Evolutionary conservation across 75 land plant genomes (phyloP), one percentile per base, ranked within the genome.

Genomic region (Cunninghamia lanceolata): DNA sequence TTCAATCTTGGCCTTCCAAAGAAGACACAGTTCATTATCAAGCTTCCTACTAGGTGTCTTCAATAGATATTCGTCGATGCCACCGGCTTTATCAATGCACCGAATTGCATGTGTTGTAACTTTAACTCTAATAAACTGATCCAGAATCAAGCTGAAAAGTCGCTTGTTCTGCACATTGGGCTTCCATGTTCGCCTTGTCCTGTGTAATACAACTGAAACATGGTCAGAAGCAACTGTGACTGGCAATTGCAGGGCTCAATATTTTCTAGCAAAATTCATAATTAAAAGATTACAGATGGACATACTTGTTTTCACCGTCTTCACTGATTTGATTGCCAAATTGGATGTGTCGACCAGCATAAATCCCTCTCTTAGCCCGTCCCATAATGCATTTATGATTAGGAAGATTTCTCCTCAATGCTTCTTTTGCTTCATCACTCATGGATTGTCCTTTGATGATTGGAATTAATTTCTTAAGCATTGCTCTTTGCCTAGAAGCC

Each of bases 91-190:
- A 88, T 98, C 99, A 13, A 98, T 96, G 92, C 97, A 95, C 15
- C 96, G 91, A 1, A 98, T 88, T 4, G 99, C 99, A 91, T 96
- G 96, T 42, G 93, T 98, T 8, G 97, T 98, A 53, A 95, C 94
- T 79, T 94, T 94, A 53, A 96, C 86, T 32, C 93, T 90, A 63
- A 98, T 96, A 87, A 92, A 90, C 13, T 91, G 88, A 82, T 95
- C 96, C 16, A 92, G 70, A 25, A 92, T 93, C 84, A 95, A 92
- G 70, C 99, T 96, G 87, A 96, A 98, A 13, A 98, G 95, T 74
- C 99, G 92, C 86, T 95, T 98, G 36, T 94, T 92, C 82, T 96
- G 99, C 30, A 97, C 96, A 92, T 98, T 98, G 34, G 99, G 99
- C 86, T 96, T 98, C 99, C 99, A 96, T 0, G 84, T 84, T 70